Conservation (phyloP, 176 grass and related monocot genomes). For the Cenchrus americanus region DNA sequence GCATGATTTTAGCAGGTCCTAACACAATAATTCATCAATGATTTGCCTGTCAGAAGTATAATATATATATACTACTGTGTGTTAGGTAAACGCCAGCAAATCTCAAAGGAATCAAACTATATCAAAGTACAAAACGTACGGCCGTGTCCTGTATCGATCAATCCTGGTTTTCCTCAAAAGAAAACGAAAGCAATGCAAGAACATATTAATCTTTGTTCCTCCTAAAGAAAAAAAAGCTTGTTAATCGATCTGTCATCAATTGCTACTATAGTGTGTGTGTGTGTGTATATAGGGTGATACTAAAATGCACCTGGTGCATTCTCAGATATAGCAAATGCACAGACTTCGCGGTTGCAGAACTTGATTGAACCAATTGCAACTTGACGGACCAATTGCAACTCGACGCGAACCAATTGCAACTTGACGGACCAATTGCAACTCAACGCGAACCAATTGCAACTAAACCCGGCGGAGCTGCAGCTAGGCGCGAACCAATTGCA, state of each 20-base stretch:
- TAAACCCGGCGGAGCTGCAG: too few species aligned
- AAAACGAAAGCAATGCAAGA: background rate
- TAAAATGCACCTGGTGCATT: too few species aligned
- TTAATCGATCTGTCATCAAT: background rate
- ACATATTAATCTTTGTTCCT: background rate
- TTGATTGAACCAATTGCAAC: too few species aligned
- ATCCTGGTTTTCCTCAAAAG: constrained; percentile 15
- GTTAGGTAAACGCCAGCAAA: constrained; percentile 9
- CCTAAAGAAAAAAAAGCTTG: background rate
- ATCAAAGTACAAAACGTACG: constrained; percentile 37
- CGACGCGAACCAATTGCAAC: too few species aligned
- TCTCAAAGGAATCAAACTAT: constrained; percentile 4
- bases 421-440: too few species aligned
- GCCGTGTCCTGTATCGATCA: background rate
- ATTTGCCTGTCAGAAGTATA: background rate
- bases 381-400: too few species aligned
- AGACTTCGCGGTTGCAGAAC: too few species aligned
- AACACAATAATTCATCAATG: constrained; percentile 16
- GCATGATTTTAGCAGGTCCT: constrained; percentile 3
- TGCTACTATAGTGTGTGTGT: background rate
- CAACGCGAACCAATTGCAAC: too few species aligned
- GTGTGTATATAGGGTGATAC: too few species aligned
- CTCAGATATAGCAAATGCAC: too few species aligned
- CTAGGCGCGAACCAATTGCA: too few species aligned
- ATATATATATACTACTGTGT: background rate